Evolutionary conservation across 441 rosid genomes (phyloP).

Genomic region (Pelargonium myrrhifolium): DNA sequence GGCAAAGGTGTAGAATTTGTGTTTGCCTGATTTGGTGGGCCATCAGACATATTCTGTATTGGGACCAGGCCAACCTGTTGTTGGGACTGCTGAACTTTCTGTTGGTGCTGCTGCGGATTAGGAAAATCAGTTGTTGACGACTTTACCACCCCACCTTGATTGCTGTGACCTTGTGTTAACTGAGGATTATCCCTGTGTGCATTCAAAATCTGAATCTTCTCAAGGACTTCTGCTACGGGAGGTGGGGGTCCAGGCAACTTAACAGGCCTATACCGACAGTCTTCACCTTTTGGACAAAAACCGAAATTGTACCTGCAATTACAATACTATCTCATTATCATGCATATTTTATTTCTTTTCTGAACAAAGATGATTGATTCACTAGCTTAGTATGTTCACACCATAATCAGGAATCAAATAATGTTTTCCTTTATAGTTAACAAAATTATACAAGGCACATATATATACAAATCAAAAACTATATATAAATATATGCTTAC

Average conservation of each 20-base stretch:
- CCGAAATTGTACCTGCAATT: slow-evolving; percentile 86
- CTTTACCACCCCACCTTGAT: slow-evolving; percentile 43
- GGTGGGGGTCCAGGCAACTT: slow-evolving; percentile 96
- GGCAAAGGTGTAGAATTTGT: slow-evolving; percentile 72
- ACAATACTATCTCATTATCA: slow-evolving; percentile 2
- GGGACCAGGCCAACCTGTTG: slow-evolving; percentile 55
- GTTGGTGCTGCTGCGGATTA: slow-evolving; percentile 40
- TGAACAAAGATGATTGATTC: not conserved
- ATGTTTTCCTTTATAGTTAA: not conserved
- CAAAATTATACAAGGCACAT: not conserved
- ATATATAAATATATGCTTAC: not conserved
- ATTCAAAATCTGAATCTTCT: slow-evolving; percentile 78
- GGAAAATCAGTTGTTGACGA: slow-evolving; percentile 43
- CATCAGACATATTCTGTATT: slow-evolving; percentile 44
- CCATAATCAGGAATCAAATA: not conserved
- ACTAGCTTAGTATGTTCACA: not conserved
- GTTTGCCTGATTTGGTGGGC: slow-evolving; percentile 51
- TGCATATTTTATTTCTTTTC: not conserved
- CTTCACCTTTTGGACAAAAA: slow-evolving; percentile 98
- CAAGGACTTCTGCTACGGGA: slow-evolving; percentile 85
- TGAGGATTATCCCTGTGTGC: slow-evolving; percentile 59
- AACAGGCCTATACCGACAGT: slow-evolving; percentile 89
- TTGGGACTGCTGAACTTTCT: slow-evolving; percentile 43
- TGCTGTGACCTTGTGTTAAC: slow-evolving; percentile 40
- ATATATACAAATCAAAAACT: not conserved